Percentiles rank a stretch among this genome's conserved stretches.
phyloP scores from a whole-genome alignment of 768 basidiomycete genomes.

The Cystobasidium tubakii region DNA sequence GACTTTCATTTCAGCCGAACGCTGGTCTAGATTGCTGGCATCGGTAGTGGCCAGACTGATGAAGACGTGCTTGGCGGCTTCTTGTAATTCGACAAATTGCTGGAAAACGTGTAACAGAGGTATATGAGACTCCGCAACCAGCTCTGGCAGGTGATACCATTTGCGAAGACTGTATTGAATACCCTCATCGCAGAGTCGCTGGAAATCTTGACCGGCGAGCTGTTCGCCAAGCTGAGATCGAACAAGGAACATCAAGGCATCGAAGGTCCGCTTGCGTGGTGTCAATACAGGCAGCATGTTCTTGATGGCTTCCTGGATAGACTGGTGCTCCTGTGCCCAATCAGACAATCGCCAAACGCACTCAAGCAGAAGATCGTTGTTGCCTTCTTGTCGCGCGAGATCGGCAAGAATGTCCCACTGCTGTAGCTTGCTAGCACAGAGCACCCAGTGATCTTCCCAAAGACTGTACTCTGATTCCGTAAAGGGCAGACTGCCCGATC shows the following conservation, averaged over 20 bases:
- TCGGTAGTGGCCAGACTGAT: conserved; percentile 79
- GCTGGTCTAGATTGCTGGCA: conserved; percentile 82
- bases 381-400: conserved; percentile 76
- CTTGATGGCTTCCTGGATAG: conserved; percentile 69
- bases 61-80: conserved; percentile 84
- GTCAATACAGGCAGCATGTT: conserved; percentile 79
- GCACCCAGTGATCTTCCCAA: conserved; percentile 99
- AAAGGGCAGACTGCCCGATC: conserved; percentile 75
- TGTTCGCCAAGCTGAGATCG: conserved; percentile 78
- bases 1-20: conserved; percentile 90
- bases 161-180: conserved; percentile 94
- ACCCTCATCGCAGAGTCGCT: conserved; percentile 81
- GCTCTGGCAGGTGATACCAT: conserved; percentile 81
- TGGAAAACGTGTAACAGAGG: conserved; percentile 96
- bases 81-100: conserved; percentile 94
- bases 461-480: conserved; percentile 91
- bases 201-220: conserved; percentile 54
- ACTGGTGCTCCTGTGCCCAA: conserved; percentile 67
- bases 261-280: conserved; percentile 93
- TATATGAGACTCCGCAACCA: conserved; percentile 84
- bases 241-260: conserved; percentile 83
- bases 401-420: conserved; percentile 95
- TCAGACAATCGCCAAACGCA: conserved; percentile 88
- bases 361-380: conserved; percentile 86
- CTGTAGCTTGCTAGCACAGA: conserved; percentile 89